These are phyloP conservation scores for Fraxinus xanthoxyloides DNA, from an alignment of 305 asterid genomes.

Conservation along the genomic window DNA sequence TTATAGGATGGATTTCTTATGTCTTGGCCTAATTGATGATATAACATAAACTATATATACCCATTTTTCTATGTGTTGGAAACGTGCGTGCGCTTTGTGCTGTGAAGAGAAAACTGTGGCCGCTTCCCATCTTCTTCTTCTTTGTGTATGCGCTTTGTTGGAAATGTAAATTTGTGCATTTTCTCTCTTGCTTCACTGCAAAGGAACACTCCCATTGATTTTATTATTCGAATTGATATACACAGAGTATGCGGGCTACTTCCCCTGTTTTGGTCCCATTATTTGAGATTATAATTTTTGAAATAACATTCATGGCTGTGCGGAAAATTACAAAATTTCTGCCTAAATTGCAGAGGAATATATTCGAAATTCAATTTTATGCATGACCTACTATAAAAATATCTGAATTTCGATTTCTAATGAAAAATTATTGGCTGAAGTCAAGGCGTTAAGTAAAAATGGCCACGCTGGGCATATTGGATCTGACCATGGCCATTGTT, in stretches of 20 bases:
- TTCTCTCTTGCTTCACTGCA: neutral
- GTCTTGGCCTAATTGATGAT: too few relatives aligned
- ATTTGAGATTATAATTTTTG: too few relatives aligned
- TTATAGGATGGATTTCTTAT: too few relatives aligned
- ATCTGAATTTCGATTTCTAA: neutral
- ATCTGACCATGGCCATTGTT: conserved; percentile 40
- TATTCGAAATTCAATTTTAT: neutral
- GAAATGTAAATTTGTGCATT: too few relatives aligned
- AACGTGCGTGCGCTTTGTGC: too few relatives aligned
- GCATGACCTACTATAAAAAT: neutral
- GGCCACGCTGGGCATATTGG: conserved; percentile 41
- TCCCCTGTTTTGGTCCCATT: too few relatives aligned
- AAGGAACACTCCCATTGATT: neutral
- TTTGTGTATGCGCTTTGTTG: too few relatives aligned
- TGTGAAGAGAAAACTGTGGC: too few relatives aligned
- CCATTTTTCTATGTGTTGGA: too few relatives aligned
- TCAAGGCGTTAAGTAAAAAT: neutral
- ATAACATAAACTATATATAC: too few relatives aligned
- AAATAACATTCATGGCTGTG: too few relatives aligned
- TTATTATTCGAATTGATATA: neutral
- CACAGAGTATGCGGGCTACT: neutral
- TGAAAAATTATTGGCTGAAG: neutral
- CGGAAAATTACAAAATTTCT: neutral
- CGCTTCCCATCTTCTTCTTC: too few relatives aligned
- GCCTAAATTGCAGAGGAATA: neutral